Evolutionary conservation across 2,329 filamentous ascomycete species (phyloP), one percentile per base, ranked within the genome.

Genomic region (Venturia aucupariae): DNA sequence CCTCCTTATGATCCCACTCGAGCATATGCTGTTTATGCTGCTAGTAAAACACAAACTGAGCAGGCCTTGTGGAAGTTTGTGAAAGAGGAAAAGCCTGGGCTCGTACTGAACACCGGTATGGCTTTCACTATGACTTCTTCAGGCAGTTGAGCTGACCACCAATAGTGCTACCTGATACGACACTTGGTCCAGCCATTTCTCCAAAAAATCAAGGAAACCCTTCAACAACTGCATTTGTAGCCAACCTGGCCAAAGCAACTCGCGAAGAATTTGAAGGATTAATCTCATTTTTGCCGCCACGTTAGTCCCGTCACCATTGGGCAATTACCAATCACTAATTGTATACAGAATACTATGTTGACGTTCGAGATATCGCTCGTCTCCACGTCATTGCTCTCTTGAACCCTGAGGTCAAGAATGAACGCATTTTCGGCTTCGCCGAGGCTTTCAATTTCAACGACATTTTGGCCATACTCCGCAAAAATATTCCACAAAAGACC

Each of bases 361-460:
- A 82, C 67, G 77, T 81, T 0, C 72, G 79, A 13, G 82, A 86
- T 62, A 79, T 79, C 0, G 75, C 75, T 60, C 69, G 69, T 74
- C 74, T 57, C 8, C 69, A 71, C 38, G 65, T 67, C 24, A 65
- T 65, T 15, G 66, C 39, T 4, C 44, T 67, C 13, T 41, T 65
- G 8, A 38, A 61, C 42, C 63, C 63, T 5, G 65, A 64, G 6
- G 66, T 67, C 4, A 15, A 41, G 4, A 59, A 42, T 27, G 65
- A 68, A 38, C 62, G 67, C 13, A 24, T 68, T 3, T 68, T 65
- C n/a, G 63, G 65, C 8, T 68, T 57, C 24, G 67, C 55, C 7
- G 51, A 65, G 4, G 30, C 60, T 17, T 67, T 44, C 57, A 66
- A 55, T 19, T 61, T 41, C 24, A 67, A 67, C 27, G 61, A 67